Base-by-base conservation (phyloP, 2,329 filamentous ascomycete genomes). In the Coniochaeta ligniaria region DNA sequence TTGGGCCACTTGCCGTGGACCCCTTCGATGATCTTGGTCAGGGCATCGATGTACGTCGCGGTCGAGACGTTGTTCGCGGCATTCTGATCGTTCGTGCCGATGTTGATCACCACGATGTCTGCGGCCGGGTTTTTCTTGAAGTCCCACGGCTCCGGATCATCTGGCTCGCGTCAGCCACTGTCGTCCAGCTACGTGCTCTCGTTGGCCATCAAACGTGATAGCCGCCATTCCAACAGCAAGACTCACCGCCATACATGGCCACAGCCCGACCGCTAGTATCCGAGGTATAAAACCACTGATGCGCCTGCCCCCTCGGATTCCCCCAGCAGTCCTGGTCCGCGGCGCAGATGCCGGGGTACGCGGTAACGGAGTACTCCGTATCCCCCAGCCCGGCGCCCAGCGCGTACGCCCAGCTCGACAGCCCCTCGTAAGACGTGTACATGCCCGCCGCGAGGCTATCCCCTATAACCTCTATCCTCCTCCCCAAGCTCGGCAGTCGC, bases 261-360 rank as follows among this genome's bases (percentile, higher is more conserved):
- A 67, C 62, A 0, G 78, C 80, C 14, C 80, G 76, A 64, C 71
- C 73, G 61, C 78, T 78, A 0, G 80, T 83, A 65, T 86, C 83
- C 0, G 78, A 79, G 0, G 82, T 80, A 57, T 80, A 81, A 65
- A 81, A 81, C 82, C 81, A 86, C 69, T 85, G 83, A 65, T 83
- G 80, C 28, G 75, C 73, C 66, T 80, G 78, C 17, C 80, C 80
- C 41, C 75, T 72, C 7, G 73, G 73, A 47, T 79, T 79, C 4
- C 81, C 82, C 72, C 79, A 86, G 70, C 83, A 87, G 57, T 80
- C 66, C 60, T 81, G 75, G 64, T 86, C 82, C 17, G 76, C 73
- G 2, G 83, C 74, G 64, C 83, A 86, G 57, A 84, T 83, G 5
- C 83, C 83, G 0, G 83, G 82, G 61, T 83, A 84, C 0, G 80